Evolutionary conservation across 2,329 filamentous ascomycete species (phyloP).

Genomic region (Hypoxylon sp.): DNA sequence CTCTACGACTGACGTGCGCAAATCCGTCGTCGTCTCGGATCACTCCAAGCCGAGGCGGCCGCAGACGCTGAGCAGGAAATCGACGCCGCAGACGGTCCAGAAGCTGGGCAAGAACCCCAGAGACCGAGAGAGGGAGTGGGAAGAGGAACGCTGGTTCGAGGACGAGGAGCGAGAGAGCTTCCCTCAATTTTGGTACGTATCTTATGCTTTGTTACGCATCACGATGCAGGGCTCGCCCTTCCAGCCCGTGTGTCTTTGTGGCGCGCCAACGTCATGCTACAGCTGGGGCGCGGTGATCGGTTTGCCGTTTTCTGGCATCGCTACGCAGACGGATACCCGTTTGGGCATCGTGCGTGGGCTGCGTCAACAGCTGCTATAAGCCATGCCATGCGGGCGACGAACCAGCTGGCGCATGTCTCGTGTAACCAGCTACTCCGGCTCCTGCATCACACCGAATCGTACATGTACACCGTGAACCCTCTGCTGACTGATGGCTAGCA

Average conservation of each 20-base stretch:
- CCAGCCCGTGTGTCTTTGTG: conserved; percentile 18
- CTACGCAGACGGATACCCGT: conserved; percentile 28
- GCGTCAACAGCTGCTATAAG: conserved; percentile 38
- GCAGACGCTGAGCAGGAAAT: conserved; percentile 54
- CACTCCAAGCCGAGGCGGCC: conserved; percentile 58
- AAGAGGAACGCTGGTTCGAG: conserved; percentile 59
- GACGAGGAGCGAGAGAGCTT: conserved; percentile 70
- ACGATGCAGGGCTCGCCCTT: conserved; percentile 22
- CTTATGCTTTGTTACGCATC: conserved; percentile 18
- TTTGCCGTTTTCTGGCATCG: conserved; percentile 22
- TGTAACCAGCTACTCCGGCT: conserved; percentile 37
- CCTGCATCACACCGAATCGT: conserved; percentile 42
- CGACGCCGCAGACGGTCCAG: conserved; percentile 49
- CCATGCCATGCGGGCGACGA: conserved; percentile 37
- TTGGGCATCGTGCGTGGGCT: conserved; percentile 33
- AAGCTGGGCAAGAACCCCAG: conserved; percentile 61
- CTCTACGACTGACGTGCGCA: conserved; percentile 64
- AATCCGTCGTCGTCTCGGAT: conserved; percentile 56
- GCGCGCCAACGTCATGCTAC: conserved; percentile 30
- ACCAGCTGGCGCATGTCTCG: conserved; percentile 30
- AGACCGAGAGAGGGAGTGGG: conserved; percentile 60
- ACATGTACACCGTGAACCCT: conserved; percentile 10
- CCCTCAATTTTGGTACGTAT: conserved; percentile 69
- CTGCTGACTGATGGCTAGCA: conserved; percentile 55
- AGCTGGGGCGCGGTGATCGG: conserved; percentile 30